phyloP scores from a whole-genome alignment of 192 early-diverging fungal species.

The Coemansia sp. region DNA sequence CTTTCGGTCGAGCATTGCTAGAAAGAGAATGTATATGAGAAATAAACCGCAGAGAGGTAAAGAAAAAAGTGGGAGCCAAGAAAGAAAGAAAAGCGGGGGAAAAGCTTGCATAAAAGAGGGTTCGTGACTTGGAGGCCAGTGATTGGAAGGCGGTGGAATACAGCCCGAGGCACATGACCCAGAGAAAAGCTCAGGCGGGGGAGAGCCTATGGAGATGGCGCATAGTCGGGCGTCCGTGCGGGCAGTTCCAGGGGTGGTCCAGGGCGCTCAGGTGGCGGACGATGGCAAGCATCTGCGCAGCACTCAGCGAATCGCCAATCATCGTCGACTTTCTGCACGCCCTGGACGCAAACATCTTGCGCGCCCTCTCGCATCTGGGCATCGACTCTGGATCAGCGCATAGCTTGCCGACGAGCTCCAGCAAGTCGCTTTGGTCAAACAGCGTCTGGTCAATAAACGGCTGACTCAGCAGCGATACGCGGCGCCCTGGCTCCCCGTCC shows the following conservation, averaged over 20 bases:
- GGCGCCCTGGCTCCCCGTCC: conserved; percentile 57
- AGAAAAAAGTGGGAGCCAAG: too few relatives aligned
- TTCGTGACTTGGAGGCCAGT: neutral
- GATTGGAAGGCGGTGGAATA: neutral
- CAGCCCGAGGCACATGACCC: neutral
- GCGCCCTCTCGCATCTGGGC: conserved; percentile 69
- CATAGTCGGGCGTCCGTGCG: conserved; percentile 96
- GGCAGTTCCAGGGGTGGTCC: conserved; percentile 98
- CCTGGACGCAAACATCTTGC: conserved; percentile 81
- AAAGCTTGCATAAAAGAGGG: neutral
- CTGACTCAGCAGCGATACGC: conserved; percentile 69
- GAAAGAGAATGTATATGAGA: neutral
- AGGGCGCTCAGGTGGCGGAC: conserved; percentile 80
- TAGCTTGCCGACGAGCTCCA: conserved; percentile 45
- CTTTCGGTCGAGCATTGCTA: conserved; percentile 8
- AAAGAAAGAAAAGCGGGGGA: neutral
- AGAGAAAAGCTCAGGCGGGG: neutral
- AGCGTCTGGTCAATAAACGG: conserved; percentile 74
- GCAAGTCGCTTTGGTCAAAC: conserved; percentile 65
- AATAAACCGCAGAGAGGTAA: neutral
- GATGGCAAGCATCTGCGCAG: conserved; percentile 76
- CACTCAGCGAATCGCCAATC: conserved; percentile 84
- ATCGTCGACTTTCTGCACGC: conserved; percentile 91
- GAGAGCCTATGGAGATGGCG: conserved; percentile 73
- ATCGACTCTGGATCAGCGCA: conserved; percentile 56